phyloP scores from a whole-genome alignment of 495 filamentous ascomycete species.

The Hypoxylon trugodes region DNA sequence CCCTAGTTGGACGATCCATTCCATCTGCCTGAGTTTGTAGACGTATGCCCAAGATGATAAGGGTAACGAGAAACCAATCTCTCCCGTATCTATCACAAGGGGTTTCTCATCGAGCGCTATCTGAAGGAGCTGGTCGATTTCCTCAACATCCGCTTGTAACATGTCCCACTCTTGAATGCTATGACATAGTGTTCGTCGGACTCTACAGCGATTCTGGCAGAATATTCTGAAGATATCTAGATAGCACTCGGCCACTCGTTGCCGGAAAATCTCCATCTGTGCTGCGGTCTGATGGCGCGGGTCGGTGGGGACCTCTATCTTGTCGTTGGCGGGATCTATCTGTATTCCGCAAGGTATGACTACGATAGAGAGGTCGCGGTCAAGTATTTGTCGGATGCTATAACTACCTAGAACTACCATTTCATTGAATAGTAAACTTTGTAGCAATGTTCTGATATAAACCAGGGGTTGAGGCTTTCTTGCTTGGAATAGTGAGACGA shows the following conservation, averaged over 20 bases:
- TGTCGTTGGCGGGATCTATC: conserved; percentile 75
- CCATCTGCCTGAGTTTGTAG: conserved; percentile 86
- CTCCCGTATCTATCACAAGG: conserved; percentile 46
- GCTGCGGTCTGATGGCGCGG: conserved; percentile 78
- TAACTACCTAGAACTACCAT: conserved; percentile 70
- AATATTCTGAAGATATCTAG: conserved; percentile 82
- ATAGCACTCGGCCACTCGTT: conserved; percentile 77
- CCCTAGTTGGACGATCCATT: conserved; percentile 89
- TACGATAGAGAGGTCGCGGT: conserved; percentile 78
- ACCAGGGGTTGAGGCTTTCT: conserved; percentile 83
- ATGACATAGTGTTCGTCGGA: conserved; percentile 85
- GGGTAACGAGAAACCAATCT: conserved; percentile 63
- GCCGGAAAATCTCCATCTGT: conserved; percentile 82
- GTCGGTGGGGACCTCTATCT: conserved; percentile 78
- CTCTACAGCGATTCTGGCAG: conserved; percentile 88
- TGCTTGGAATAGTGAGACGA: conserved; percentile 75
- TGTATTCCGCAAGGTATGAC: conserved; percentile 76
- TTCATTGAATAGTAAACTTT: conserved; percentile 77
- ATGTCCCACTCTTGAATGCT: conserved; percentile 83
- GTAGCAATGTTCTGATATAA: conserved; percentile 83
- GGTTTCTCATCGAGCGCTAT: conserved; percentile 69
- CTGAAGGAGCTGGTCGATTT: conserved; percentile 77
- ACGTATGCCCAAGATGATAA: conserved; percentile 89
- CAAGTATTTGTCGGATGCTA: conserved; percentile 76
- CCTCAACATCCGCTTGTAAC: conserved; percentile 82